A percentile compares a stretch with the other conserved stretches of the same genome.
Evolutionary conservation across 78 protist genomes (phyloP).

Genomic region (Isochrysis galbana): DNA sequence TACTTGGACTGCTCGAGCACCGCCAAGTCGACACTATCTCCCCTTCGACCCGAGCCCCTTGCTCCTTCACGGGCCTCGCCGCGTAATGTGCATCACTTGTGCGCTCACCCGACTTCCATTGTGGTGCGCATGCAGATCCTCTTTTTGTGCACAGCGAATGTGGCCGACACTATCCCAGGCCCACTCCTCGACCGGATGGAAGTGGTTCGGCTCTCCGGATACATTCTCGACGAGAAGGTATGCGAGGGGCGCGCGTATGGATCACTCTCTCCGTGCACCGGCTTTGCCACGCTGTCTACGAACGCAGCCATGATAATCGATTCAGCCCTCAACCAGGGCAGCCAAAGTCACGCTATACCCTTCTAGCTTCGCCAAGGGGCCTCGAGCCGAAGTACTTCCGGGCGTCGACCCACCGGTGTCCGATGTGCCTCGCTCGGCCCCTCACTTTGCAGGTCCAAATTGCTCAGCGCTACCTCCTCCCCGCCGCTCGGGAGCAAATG

Average conservation of each 20-base stretch:
- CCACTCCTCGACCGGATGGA: slow-evolving; percentile 95
- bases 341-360: too few relatives aligned
- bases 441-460: slow-evolving; percentile 79
- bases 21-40: too few relatives aligned
- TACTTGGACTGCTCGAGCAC: too few relatives aligned
- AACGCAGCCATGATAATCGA: too few relatives aligned
- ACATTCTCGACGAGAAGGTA: slow-evolving; percentile 23
- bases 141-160: slow-evolving; percentile 93
- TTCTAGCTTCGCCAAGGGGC: too few relatives aligned
- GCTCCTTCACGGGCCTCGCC: too few relatives aligned
- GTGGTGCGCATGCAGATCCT: slow-evolving; percentile 69
- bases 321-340: too few relatives aligned
- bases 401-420: background rate
- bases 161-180: slow-evolving; percentile 77
- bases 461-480: slow-evolving; percentile 80
- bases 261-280: background rate
- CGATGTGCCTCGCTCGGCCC: background rate
- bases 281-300: too few relatives aligned
- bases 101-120: too few relatives aligned
- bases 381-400: background rate
- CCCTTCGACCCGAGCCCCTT: too few relatives aligned
- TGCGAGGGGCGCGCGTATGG: too few relatives aligned
- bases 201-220: slow-evolving; percentile 64
- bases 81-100: too few relatives aligned
- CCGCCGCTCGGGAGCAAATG: slow-evolving; percentile 26